A percentile compares a stretch with the other conserved stretches of the same genome.
These are phyloP conservation scores for Leishmania aethiopica DNA, from an alignment of 208 protist species.

Conservation along the genomic window DNA sequence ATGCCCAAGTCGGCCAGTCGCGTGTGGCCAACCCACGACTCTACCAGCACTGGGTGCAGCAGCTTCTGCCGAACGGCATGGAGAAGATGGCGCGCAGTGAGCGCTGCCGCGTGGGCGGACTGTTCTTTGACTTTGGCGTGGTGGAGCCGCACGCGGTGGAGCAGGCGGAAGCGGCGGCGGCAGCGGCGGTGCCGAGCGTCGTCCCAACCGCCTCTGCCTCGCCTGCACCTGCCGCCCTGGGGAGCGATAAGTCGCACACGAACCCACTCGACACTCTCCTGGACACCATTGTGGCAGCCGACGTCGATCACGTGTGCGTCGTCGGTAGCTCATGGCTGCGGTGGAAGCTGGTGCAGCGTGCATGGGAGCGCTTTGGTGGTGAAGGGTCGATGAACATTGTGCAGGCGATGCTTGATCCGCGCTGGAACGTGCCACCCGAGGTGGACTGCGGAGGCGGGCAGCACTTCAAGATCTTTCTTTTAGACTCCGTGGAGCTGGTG, in stretches of 20 bases:
- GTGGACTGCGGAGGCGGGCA: slow-evolving; percentile 32
- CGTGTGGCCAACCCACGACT: slow-evolving; percentile 38
- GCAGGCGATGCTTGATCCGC: slow-evolving; percentile 19
- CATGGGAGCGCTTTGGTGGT: slow-evolving; percentile 35
- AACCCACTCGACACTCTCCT: slow-evolving; percentile 64
- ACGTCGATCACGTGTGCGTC: slow-evolving; percentile 73
- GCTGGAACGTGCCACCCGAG: slow-evolving; percentile 28
- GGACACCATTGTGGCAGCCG: slow-evolving; percentile 48
- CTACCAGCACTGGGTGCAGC: slow-evolving; percentile 42
- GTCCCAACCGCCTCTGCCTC: slow-evolving; percentile 1
- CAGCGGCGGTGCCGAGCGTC: slow-evolving; percentile 4
- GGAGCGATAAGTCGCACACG: slow-evolving; percentile 2
- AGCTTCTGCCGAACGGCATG: slow-evolving; percentile 33
- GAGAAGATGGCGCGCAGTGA: slow-evolving; percentile 62
- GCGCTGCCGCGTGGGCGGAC: slow-evolving; percentile 63
- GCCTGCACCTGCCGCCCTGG: not conserved
- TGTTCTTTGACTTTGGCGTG: slow-evolving; percentile 77
- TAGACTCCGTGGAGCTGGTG: slow-evolving; percentile 43
- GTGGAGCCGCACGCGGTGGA: slow-evolving; percentile 39
- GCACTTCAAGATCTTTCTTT: slow-evolving; percentile 49
- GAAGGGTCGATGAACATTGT: slow-evolving; percentile 9
- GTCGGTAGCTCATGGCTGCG: slow-evolving; percentile 70
- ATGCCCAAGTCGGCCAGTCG: slow-evolving; percentile 36
- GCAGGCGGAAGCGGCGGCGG: slow-evolving; percentile 25
- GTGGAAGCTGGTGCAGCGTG: slow-evolving; percentile 64